phyloP scores from a whole-genome alignment of 2,329 filamentous ascomycete genomes.

The Colletotrichum noveboracense region DNA sequence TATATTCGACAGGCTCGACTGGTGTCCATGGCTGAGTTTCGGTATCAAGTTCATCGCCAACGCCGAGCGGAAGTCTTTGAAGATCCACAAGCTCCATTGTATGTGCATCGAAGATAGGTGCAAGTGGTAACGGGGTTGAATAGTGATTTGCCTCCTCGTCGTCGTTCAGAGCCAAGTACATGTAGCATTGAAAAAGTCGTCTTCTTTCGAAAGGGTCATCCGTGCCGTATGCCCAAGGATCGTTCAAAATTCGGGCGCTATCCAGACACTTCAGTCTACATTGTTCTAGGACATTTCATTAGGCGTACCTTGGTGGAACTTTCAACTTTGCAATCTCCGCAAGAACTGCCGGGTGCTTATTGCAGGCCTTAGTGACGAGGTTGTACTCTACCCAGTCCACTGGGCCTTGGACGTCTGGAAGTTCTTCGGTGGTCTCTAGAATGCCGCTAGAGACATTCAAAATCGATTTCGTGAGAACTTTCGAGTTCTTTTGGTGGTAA shows the following conservation, averaged over 20 bases:
- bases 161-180: conserved; percentile 58
- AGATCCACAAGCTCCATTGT: conserved; percentile 71
- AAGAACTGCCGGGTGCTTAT: conserved; percentile 35
- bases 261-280: neutral
- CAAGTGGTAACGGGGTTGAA: conserved; percentile 68
- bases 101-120: conserved; percentile 67
- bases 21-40: conserved; percentile 61
- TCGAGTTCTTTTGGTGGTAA: neutral
- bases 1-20: conserved; percentile 64
- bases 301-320: conserved; percentile 37
- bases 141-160: conserved; percentile 67
- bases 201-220: neutral
- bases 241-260: conserved; percentile 28
- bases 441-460: neutral
- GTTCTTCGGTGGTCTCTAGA: neutral
- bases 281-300: neutral
- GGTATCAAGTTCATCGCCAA: conserved; percentile 57
- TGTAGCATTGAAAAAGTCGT: neutral
- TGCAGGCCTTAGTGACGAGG: conserved; percentile 57
- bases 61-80: conserved; percentile 71
- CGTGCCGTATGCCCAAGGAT: conserved; percentile 33
- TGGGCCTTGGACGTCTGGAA: neutral
- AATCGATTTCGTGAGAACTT: neutral
- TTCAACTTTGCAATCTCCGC: neutral
- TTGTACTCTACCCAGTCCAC: conserved; percentile 50